These are phyloP conservation scores for Calonectria pseudoturangicola DNA, from an alignment of 2,329 filamentous ascomycete genomes.

Conservation along the genomic window DNA sequence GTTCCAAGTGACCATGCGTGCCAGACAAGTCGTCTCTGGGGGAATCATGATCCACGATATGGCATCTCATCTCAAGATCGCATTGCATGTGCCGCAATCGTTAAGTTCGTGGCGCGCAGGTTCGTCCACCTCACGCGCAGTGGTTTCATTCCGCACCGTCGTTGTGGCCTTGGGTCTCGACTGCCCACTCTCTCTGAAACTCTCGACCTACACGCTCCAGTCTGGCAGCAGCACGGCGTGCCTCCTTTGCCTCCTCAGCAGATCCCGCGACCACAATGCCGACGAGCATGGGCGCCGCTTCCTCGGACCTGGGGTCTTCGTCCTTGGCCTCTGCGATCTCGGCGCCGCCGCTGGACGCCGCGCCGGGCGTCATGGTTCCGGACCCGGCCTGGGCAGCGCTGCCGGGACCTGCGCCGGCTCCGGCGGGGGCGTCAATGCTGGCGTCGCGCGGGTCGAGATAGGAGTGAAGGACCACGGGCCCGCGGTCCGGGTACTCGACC, in stretches of 20 bases:
- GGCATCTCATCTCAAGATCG: conserved; percentile 42
- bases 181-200: conserved; percentile 72
- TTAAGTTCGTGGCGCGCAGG: conserved; percentile 45
- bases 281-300: conserved; percentile 71
- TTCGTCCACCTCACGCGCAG: conserved; percentile 13
- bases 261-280: conserved; percentile 72
- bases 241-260: conserved; percentile 69
- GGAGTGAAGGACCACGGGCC: conserved; percentile 66
- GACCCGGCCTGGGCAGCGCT: conserved; percentile 38
- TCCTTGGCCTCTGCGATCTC: conserved; percentile 26
- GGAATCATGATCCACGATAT: conserved; percentile 39
- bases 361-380: conserved; percentile 32
- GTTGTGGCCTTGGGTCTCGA: conserved; percentile 54
- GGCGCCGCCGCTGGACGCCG: conserved; percentile 39
- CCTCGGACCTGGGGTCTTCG: conserved; percentile 52
- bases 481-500: conserved; percentile 71
- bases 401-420: conserved; percentile 30
- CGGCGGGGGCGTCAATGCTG: conserved; percentile 41
- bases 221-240: conserved; percentile 70
- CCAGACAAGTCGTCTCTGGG: background rate
- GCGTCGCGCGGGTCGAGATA: conserved; percentile 65
- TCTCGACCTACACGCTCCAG: conserved; percentile 73
- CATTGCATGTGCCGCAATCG: conserved; percentile 50
- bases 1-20: conserved; percentile 2
- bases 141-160: conserved; percentile 53